These are phyloP conservation scores for Apiotrichum gracile DNA, from an alignment of 1,284 basidiomycete species.

Conservation along the genomic window DNA sequence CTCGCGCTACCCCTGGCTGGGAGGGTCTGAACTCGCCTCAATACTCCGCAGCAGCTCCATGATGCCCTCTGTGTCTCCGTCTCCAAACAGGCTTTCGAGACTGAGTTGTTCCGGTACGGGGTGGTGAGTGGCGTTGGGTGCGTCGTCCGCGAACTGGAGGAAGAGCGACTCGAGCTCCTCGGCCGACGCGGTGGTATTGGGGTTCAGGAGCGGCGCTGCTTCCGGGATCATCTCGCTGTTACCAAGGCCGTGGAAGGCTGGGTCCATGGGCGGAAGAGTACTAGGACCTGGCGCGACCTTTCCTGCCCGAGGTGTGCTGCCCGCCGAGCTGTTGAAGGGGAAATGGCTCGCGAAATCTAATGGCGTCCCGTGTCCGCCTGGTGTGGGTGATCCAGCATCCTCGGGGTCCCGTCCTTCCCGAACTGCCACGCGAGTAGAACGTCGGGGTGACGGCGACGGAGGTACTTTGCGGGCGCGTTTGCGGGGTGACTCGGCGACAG, in stretches of 20 bases:
- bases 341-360: conserved; percentile 11
- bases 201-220: neutral
- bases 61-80: conserved; percentile 13
- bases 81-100: conserved; percentile 12
- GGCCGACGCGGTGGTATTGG: neutral
- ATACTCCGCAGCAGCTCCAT: conserved; percentile 12
- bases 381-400: conserved; percentile 8
- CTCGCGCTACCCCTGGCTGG: neutral
- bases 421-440: conserved; percentile 24
- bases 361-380: neutral
- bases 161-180: conserved; percentile 13
- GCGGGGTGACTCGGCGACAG: conserved; percentile 21
- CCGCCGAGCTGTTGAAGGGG: conserved; percentile 3
- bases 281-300: no score
- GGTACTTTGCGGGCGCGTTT: conserved; percentile 20
- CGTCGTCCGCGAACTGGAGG: conserved; percentile 13
- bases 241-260: neutral
- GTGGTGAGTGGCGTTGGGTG: neutral
- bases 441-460: conserved; percentile 20
- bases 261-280: neutral
- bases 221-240: neutral
- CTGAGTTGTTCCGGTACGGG: conserved; percentile 1
- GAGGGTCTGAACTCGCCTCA: conserved; percentile 4
- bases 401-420: neutral
- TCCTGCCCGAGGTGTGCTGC: neutral